Evolutionary conservation across 106 monocot species (phyloP).

Genomic region (Dendrobium nobile): DNA sequence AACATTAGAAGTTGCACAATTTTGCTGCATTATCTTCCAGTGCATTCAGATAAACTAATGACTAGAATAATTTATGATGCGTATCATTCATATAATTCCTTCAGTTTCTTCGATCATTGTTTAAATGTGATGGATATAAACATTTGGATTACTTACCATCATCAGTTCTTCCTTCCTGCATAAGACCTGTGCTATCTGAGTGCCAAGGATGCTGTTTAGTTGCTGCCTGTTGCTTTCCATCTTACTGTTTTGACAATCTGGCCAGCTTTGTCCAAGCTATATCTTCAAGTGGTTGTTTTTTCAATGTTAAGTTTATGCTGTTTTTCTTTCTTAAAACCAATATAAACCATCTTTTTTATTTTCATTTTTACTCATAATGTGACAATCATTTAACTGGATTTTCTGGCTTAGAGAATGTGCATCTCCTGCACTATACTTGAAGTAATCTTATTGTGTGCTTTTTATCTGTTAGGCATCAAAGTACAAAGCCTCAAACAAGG

Average conservation of each 20-base stretch:
- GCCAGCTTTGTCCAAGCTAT: not conserved
- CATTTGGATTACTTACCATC: not conserved
- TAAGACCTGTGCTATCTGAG: not conserved
- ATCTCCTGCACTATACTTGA: not conserved
- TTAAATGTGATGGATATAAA: not conserved
- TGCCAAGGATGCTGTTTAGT: not conserved
- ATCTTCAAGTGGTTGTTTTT: not conserved
- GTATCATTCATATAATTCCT: too few relatives aligned
- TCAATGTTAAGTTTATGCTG: not conserved
- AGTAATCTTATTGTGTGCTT: not conserved
- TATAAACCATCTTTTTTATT: not conserved
- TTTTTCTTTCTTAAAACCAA: not conserved
- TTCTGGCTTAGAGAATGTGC: not conserved
- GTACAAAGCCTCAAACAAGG: slow-evolving; percentile 91
- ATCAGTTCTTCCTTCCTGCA: not conserved
- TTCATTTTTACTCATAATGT: not conserved
- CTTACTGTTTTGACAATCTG: not conserved
- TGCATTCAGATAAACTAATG: too few relatives aligned
- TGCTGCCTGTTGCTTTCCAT: not conserved
- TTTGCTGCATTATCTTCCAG: too few relatives aligned
- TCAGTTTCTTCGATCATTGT: not conserved
- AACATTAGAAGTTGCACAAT: too few relatives aligned
- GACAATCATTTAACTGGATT: not conserved
- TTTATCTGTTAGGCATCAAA: slow-evolving; percentile 63
- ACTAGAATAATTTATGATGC: too few relatives aligned